Evolutionary conservation across 2,329 filamentous ascomycete species (phyloP).

Genomic region (Bipolaris zeicola): DNA sequence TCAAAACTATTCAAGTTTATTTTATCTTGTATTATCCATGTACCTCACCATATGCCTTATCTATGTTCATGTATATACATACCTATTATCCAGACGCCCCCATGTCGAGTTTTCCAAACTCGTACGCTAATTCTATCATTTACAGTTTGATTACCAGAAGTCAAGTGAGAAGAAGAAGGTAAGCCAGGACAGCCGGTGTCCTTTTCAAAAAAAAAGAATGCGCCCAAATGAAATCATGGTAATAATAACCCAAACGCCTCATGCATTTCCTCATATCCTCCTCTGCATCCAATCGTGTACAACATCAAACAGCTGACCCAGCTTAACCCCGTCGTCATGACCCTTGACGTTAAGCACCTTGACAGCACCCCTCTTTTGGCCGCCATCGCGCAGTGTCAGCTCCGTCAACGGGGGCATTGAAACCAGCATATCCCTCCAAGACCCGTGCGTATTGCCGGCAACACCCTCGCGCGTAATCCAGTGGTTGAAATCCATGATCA

Average conservation of each 20-base stretch:
- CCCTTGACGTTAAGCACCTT: conserved; percentile 7
- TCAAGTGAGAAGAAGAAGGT: not conserved
- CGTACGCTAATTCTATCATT: not conserved
- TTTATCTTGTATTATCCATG: not conserved
- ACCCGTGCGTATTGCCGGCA: not conserved
- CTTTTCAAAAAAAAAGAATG: not conserved
- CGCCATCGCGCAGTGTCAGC: conserved; percentile 11
- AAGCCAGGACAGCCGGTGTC: not conserved
- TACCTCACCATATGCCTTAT: not conserved
- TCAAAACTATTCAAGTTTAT: not conserved
- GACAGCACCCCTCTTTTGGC: conserved; percentile 6
- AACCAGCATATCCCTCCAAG: conserved; percentile 16
- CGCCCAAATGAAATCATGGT: not conserved
- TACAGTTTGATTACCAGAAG: not conserved
- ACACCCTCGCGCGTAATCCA: conserved; percentile 1
- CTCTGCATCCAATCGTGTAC: conserved; percentile 15
- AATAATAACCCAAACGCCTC: not conserved
- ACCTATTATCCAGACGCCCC: not conserved
- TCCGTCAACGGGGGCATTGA: conserved; percentile 19
- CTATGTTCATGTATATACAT: not conserved
- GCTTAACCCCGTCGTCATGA: conserved; percentile 9
- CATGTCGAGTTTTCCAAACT: not conserved
- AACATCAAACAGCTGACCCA: conserved; percentile 15
- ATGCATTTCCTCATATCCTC: not conserved
- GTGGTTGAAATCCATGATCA: conserved; percentile 12